Conservation (phyloP, 139 green algal species). For the Yamagishiella unicocca region DNA sequence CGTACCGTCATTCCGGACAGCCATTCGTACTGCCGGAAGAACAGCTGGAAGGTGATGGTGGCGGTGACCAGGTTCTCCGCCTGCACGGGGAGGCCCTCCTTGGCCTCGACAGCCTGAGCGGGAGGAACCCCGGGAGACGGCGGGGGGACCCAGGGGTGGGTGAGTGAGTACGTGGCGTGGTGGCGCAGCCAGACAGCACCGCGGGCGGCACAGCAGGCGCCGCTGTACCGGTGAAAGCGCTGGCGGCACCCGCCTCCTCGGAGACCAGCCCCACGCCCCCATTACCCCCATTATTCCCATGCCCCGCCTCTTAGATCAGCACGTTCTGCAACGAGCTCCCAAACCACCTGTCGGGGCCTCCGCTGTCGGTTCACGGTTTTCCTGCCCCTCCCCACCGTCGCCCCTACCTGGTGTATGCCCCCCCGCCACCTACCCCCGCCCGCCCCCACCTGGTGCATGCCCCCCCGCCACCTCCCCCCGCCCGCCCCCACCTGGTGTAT, state of each 20-base stretch:
- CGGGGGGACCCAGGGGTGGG: neutral
- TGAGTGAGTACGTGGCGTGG: too few species aligned
- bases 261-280: too few species aligned
- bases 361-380: too few species aligned
- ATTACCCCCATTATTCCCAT: too few species aligned
- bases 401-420: neutral
- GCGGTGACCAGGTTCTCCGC: slow-evolving; percentile 58
- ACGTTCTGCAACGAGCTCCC: too few species aligned
- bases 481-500: slow-evolving; percentile 67
- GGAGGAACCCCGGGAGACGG: neutral
- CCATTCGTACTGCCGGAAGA: slow-evolving; percentile 59
- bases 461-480: slow-evolving; percentile 35
- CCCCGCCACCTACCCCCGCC: neutral
- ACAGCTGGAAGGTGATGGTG: slow-evolving; percentile 73
- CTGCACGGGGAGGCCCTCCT: slow-evolving; percentile 87
- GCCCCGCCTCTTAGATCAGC: too few species aligned
- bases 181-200: too few species aligned
- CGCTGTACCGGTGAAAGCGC: too few species aligned
- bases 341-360: too few species aligned
- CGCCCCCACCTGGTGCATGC: neutral
- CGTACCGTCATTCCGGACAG: slow-evolving; percentile 43
- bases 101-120: slow-evolving; percentile 94
- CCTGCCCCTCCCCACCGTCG: too few species aligned
- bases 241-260: too few species aligned
- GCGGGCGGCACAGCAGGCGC: too few species aligned